Evolutionary conservation across 768 basidiomycete species (phyloP), one percentile per base, ranked within the genome.

Genomic region (Gelatoporia subvermispora): DNA sequence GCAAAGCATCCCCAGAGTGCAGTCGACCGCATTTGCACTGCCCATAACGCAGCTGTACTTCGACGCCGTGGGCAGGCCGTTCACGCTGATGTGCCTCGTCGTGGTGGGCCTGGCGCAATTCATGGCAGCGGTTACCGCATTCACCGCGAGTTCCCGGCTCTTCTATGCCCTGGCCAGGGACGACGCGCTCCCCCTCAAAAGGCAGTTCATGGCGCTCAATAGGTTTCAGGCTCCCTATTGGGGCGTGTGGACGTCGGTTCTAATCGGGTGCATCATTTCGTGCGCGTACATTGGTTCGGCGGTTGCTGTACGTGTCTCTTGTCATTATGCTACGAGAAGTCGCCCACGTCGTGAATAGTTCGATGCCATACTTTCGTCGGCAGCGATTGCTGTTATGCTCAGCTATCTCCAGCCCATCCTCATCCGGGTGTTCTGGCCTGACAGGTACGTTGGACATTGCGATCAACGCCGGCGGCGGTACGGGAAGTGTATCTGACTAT

Each of bases 21-120:
- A 78, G 54, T 63, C 62, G 1, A 79, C 79, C 9, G 56, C 68
- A 11, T 77, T 70, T 51, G 76, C 79, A n/a, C 75, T 82, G 45
- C 79, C 79, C 4, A 79, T 81, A 52, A 77, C 78, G 15, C 79
- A 81, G 57, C 63, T 82, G 13, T 81, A 73, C 59, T 71, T 70
- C 53, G 79, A 80, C 50, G 77, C 79, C 7, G 74, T 75, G 1
- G 78, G 79, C 17, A 57, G 58, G 47, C 59, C 59, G 42, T 62
- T 79, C 43, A 70, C 77, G 25, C 57, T 78, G 25, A 65, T 81
- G 68, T 79, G 77, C 51, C 66, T 82, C 20, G 64, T 72, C 2
- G 68, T 82, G 23, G 67, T 81, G 43, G 62, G 65, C 31, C 49
- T 79, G 17, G 74, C 74, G 20, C 77, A 81, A 62, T 69, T 73